Evolutionary conservation across 306 rosid genomes (phyloP), one percentile per base, ranked within the genome.

Genomic region (Rosa persica): DNA sequence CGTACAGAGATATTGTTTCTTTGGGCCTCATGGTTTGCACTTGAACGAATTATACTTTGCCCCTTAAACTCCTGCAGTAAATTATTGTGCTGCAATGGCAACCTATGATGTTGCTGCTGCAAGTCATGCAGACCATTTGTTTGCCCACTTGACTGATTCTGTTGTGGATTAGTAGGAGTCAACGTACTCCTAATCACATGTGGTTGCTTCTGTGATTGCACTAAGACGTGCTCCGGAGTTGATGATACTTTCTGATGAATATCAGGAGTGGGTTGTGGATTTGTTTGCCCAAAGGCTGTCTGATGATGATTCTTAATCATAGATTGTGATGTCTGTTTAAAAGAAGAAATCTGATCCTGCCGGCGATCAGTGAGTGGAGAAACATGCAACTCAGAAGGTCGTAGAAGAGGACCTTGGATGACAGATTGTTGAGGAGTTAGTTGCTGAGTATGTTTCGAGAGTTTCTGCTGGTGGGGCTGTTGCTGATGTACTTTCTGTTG

Each of bases 161-260:
- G 68, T 34, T 27, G 68, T 34, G 4, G 20, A 55, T 73, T 54
- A 73, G 49, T 55, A n/a, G 77, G 51, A 73, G n/a, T 38, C 51
- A 73, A 55, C 34, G 19, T 54, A 38, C 65, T 72, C 19, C 20
- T 65, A 5, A 40, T 2, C 27, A 43, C 17, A 58, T 43, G 40
- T 39, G 15, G 17, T 55, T 57, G 77, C 67, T 38, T 74, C 47
- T 40, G 77, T 55, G 54, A 74, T 15, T 57, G 77, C 66, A 38
- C 17, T 49, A 30, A 34, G 30, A 20, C 48, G 2, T 36, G 38
- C n/a, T 54, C 66, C n/a, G 76, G 34, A 11, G 15, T 74, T 39
- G 66, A 52, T 73, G 76, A 52, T 22, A 54, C 66, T 52, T 36
- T 54, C 11, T 73, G 67, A 74, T 39, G 67, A 74, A 40, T 55